Percentiles rank a stretch among this genome's conserved stretches.
Conservation (phyloP, 208 protist genomes). For the Leishmania lainsoni region DNA sequence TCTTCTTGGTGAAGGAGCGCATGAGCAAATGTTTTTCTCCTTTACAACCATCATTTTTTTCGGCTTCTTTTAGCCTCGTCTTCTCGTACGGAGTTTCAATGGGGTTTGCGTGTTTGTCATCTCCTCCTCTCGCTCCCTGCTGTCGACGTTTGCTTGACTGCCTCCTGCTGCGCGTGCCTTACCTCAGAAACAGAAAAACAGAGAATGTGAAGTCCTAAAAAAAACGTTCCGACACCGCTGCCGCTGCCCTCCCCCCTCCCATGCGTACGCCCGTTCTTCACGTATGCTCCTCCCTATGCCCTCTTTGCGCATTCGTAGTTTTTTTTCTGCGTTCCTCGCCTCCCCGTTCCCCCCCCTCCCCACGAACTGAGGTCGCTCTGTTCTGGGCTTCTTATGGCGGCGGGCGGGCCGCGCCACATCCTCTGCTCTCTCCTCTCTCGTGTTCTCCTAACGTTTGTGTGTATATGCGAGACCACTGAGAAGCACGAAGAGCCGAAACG, state of each 20-base stretch:
- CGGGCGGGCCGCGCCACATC: no score
- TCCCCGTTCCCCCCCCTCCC: no score
- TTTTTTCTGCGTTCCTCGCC: not conserved
- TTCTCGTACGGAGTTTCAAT: not conserved
- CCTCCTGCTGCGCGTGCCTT: not conserved
- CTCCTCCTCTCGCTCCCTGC: not conserved
- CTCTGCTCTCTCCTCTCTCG: not conserved
- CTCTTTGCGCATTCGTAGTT: not conserved
- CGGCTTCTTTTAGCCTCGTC: not conserved
- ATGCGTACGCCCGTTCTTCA: not conserved
- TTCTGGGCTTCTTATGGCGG: not conserved
- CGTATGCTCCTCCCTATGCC: not conserved
- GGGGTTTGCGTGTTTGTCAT: not conserved
- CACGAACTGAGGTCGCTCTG: no score
- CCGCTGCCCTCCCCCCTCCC: no score
- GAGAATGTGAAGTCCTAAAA: not conserved
- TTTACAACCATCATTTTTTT: not conserved
- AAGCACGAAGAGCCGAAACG: not conserved
- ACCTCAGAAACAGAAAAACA: not conserved
- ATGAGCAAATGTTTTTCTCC: not conserved
- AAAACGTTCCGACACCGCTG: not conserved
- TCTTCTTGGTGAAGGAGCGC: not conserved
- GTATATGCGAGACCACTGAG: not conserved
- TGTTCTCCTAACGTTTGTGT: not conserved
- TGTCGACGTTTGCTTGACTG: not conserved